Conservation (phyloP, 495 filamentous ascomycete genomes). For the Podospora bellae-mahoneyi region DNA sequence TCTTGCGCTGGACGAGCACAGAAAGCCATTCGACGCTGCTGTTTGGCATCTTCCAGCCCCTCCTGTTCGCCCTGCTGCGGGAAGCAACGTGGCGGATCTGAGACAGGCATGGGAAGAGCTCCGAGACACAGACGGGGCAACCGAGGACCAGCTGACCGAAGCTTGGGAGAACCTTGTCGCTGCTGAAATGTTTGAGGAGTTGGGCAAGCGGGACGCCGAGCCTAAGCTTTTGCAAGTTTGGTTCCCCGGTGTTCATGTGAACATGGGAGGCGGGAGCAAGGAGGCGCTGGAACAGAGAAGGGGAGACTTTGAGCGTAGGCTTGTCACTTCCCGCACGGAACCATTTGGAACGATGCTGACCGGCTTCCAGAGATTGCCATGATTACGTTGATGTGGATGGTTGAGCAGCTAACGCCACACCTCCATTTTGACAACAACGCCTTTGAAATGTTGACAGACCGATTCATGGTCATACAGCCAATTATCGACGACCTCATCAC, state of each 20-base stretch:
- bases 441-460: constrained; percentile 53
- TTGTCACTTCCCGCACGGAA: neutral
- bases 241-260: constrained; percentile 65
- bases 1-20: constrained; percentile 20
- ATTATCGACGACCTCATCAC: constrained; percentile 47
- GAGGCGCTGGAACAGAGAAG: constrained; percentile 25
- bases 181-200: constrained; percentile 18
- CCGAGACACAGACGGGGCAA: constrained; percentile 8
- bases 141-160: constrained; percentile 2
- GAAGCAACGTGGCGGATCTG: neutral
- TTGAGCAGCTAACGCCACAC: constrained; percentile 10
- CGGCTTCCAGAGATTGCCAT: constrained; percentile 34
- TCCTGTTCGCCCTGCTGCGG: neutral
- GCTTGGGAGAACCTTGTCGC: constrained; percentile 16
- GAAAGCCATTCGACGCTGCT: constrained; percentile 21
- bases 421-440: constrained; percentile 15
- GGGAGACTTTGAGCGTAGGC: constrained; percentile 2
- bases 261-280: constrained; percentile 56
- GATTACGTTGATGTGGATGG: constrained; percentile 57
- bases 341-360: neutral
- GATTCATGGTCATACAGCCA: constrained; percentile 56
- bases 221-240: constrained; percentile 60
- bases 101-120: constrained; percentile 12
- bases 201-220: constrained; percentile 9
- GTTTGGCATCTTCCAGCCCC: constrained; percentile 15